Evolutionary conservation across 1,284 basidiomycete genomes (phyloP).

Genomic region (Leccinum pachyderme): DNA sequence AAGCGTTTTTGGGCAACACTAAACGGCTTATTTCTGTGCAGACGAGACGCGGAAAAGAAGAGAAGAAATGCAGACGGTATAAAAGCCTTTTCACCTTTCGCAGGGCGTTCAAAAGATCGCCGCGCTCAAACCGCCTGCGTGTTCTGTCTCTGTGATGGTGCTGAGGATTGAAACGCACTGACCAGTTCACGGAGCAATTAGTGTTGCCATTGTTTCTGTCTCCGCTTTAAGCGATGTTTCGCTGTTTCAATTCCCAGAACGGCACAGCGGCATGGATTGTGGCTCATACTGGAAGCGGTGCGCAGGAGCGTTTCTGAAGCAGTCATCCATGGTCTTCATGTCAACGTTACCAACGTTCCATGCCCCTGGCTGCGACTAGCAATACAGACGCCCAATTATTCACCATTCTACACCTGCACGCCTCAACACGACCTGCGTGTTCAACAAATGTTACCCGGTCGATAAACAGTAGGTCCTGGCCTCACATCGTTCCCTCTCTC

Average conservation of each 20-base stretch:
- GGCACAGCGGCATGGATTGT: constrained; percentile 30
- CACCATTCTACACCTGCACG: constrained; percentile 3
- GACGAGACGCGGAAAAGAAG: constrained; percentile 40
- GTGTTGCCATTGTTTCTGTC: constrained; percentile 25
- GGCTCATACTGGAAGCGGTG: constrained; percentile 21
- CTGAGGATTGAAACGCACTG: constrained; percentile 38
- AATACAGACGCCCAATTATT: neutral
- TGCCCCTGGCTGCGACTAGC: constrained; percentile 2
- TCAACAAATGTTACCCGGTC: neutral
- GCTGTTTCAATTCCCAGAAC: constrained; percentile 16
- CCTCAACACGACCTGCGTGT: neutral
- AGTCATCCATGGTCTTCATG: constrained; percentile 24
- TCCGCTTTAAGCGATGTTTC: constrained; percentile 29
- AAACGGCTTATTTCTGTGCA: constrained; percentile 53
- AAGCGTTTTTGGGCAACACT: constrained; percentile 49
- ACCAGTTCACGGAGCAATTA: constrained; percentile 30
- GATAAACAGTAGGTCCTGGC: constrained; percentile 9
- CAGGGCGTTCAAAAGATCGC: constrained; percentile 35
- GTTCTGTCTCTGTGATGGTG: constrained; percentile 42
- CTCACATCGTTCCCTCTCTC: neutral
- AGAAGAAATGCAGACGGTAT: constrained; percentile 36
- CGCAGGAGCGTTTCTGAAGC: constrained; percentile 20
- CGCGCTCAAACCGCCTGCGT: constrained; percentile 40
- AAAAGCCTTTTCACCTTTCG: constrained; percentile 41
- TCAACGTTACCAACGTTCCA: constrained; percentile 2